These are phyloP conservation scores for Primulina tabacum DNA, from an alignment of 257 asterid genomes.

Conservation along the genomic window DNA sequence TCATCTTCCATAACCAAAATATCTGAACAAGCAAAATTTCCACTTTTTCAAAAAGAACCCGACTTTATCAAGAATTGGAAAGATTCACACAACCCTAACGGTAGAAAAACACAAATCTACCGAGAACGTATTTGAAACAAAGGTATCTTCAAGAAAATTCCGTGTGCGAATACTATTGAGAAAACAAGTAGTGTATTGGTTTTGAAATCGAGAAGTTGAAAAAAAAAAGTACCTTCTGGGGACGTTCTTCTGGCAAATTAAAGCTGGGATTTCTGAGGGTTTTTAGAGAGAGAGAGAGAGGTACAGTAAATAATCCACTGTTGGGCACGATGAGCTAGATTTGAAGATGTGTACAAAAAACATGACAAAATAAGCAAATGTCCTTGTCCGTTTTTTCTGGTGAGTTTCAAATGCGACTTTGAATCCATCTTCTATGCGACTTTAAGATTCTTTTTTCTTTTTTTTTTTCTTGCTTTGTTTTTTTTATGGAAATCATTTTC, in stretches of 20 bases:
- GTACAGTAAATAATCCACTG: neutral
- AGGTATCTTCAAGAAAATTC: slow-evolving; percentile 22
- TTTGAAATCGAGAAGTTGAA: neutral
- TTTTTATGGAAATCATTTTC: too few species aligned
- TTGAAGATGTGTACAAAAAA: neutral
- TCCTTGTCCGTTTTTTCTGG: too few species aligned
- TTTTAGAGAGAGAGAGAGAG: slow-evolving; percentile 26
- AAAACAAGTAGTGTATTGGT: slow-evolving; percentile 17
- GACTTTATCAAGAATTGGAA: slow-evolving; percentile 22
- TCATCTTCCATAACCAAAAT: slow-evolving; percentile 50
- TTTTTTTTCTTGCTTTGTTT: too few species aligned
- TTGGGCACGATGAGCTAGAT: neutral
- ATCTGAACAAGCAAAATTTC: slow-evolving; percentile 36
- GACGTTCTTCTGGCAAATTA: slow-evolving; percentile 26
- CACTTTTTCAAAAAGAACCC: slow-evolving; percentile 25
- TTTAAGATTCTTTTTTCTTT: too few species aligned
- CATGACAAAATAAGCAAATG: neutral
- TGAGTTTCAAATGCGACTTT: too few species aligned
- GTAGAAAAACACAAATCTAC: slow-evolving; percentile 29
- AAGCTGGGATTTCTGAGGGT: slow-evolving; percentile 43
- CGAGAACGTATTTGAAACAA: slow-evolving; percentile 17
- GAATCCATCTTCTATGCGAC: too few species aligned
- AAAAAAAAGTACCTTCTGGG: slow-evolving; percentile 40
- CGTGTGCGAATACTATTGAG: neutral
- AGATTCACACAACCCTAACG: slow-evolving; percentile 41